A percentile compares a stretch with the other conserved stretches of the same genome.
These are phyloP conservation scores for Irpex sp. DNA, from an alignment of 1,284 basidiomycete genomes.

Conservation along the genomic window DNA sequence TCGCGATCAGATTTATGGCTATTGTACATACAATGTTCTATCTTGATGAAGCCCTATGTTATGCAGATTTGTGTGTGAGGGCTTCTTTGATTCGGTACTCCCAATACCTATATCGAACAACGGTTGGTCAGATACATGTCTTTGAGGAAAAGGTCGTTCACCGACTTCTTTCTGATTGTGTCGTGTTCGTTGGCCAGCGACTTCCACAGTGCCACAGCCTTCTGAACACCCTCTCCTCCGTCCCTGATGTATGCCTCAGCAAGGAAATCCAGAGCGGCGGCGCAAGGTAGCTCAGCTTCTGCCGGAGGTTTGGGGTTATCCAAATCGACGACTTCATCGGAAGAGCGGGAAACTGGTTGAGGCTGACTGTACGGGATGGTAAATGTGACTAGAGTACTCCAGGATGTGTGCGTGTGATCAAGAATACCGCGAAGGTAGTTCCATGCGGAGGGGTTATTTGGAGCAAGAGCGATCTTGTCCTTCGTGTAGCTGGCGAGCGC, in stretches of 20 bases:
- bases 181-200: slow-evolving; percentile 71
- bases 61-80: not conserved
- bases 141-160: slow-evolving; percentile 10
- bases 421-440: slow-evolving; percentile 87
- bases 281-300: slow-evolving; percentile 71
- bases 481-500: slow-evolving; percentile 50
- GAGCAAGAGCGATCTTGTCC: slow-evolving; percentile 78
- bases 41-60: not conserved
- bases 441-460: slow-evolving; percentile 93
- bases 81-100: slow-evolving; percentile 15
- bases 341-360: slow-evolving; percentile 20
- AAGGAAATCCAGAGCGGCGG: slow-evolving; percentile 80
- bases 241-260: slow-evolving; percentile 74
- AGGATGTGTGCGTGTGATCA: slow-evolving; percentile 55
- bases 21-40: not conserved
- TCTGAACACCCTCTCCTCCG: slow-evolving; percentile 41
- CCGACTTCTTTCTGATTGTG: slow-evolving; percentile 75
- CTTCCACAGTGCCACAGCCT: slow-evolving; percentile 64
- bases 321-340: slow-evolving; percentile 57
- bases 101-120: slow-evolving; percentile 29
- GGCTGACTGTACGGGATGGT: slow-evolving; percentile 56
- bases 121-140: not conserved
- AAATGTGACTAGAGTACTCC: slow-evolving; percentile 53
- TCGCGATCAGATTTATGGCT: not conserved
- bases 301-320: slow-evolving; percentile 69